These are phyloP conservation scores for Microdochium trichocladiopsis DNA, from an alignment of 2,329 filamentous ascomycete genomes.

Conservation along the genomic window DNA sequence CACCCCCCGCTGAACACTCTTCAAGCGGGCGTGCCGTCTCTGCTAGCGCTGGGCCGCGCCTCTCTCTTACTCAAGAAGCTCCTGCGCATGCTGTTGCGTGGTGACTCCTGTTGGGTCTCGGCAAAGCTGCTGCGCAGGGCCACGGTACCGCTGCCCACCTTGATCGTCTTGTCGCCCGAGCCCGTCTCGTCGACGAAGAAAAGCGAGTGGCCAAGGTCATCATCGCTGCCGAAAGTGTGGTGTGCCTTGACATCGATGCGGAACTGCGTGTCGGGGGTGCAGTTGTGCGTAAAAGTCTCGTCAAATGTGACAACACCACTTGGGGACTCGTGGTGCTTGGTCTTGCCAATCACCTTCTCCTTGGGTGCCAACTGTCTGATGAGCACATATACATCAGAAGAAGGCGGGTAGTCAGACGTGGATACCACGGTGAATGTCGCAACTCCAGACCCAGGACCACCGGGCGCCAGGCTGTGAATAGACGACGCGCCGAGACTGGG, in stretches of 20 bases:
- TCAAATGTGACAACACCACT: slow-evolving; percentile 58
- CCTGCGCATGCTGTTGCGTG: slow-evolving; percentile 40
- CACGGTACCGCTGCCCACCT: slow-evolving; percentile 66
- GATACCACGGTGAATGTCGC: slow-evolving; percentile 76
- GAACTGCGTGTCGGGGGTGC: slow-evolving; percentile 79
- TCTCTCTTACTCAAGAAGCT: slow-evolving; percentile 51
- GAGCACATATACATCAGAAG: slow-evolving; percentile 71
- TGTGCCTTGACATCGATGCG: slow-evolving; percentile 81
- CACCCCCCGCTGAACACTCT: background rate
- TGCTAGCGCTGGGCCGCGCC: slow-evolving; percentile 25
- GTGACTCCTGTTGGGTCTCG: slow-evolving; percentile 31
- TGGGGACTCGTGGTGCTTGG: slow-evolving; percentile 76
- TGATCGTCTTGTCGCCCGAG: slow-evolving; percentile 64
- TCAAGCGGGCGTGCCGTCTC: slow-evolving; percentile 33
- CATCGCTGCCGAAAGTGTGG: slow-evolving; percentile 75
- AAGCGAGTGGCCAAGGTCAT: slow-evolving; percentile 75
- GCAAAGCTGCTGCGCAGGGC: slow-evolving; percentile 68
- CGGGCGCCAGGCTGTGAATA: slow-evolving; percentile 54
- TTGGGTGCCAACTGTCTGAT: slow-evolving; percentile 62
- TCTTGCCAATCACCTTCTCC: slow-evolving; percentile 81
- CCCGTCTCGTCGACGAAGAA: slow-evolving; percentile 86
- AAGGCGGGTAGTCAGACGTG: slow-evolving; percentile 69
- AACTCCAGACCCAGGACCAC: slow-evolving; percentile 59
- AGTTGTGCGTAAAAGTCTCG: slow-evolving; percentile 72
- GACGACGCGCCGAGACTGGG: slow-evolving; percentile 60